Percentiles rank a stretch among this genome's conserved stretches.
These are phyloP conservation scores for Pythium apleroticum DNA, from an alignment of 352 stramenopile genomes.

Conservation along the genomic window DNA sequence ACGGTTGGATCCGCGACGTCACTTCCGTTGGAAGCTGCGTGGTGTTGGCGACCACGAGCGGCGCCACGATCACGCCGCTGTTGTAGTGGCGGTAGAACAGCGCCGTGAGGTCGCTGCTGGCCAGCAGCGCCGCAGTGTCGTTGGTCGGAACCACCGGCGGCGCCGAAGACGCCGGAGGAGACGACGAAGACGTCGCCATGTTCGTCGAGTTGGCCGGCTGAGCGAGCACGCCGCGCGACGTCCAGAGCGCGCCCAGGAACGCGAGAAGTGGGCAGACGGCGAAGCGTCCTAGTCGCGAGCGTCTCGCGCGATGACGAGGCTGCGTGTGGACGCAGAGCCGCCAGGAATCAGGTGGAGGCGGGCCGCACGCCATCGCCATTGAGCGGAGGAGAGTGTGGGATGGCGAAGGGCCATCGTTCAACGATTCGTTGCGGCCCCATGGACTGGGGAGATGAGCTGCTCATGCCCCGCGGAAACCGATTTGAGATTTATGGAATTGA, in stretches of 20 bases:
- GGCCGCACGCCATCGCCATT: slow-evolving; percentile 2
- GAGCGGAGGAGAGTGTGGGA: slow-evolving; percentile 1
- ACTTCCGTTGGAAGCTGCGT: slow-evolving; percentile 13
- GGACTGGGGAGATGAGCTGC: not conserved
- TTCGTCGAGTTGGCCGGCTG: not conserved
- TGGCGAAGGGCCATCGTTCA: too few relatives aligned
- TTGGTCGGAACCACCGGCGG: slow-evolving; percentile 10
- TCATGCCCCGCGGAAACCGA: not conserved
- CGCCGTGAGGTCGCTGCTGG: slow-evolving; percentile 21
- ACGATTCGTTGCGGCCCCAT: too few relatives aligned
- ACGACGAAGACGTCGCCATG: not conserved
- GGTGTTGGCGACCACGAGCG: slow-evolving; percentile 11
- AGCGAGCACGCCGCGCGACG: not conserved
- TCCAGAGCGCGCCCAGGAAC: not conserved
- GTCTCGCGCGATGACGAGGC: not conserved
- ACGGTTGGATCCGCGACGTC: slow-evolving; percentile 8
- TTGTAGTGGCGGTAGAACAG: slow-evolving; percentile 30
- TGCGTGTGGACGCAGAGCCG: slow-evolving; percentile 2
- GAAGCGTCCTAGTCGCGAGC: not conserved
- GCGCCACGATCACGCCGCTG: slow-evolving; percentile 29
- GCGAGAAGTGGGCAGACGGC: not conserved
- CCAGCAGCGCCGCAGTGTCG: slow-evolving; percentile 19
- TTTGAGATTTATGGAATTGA: not conserved
- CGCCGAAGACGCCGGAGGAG: not conserved
- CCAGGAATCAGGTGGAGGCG: not conserved